Evolutionary conservation across 257 asterid species (phyloP), one percentile per base, ranked within the genome.

Genomic region (Solanum chilense): DNA sequence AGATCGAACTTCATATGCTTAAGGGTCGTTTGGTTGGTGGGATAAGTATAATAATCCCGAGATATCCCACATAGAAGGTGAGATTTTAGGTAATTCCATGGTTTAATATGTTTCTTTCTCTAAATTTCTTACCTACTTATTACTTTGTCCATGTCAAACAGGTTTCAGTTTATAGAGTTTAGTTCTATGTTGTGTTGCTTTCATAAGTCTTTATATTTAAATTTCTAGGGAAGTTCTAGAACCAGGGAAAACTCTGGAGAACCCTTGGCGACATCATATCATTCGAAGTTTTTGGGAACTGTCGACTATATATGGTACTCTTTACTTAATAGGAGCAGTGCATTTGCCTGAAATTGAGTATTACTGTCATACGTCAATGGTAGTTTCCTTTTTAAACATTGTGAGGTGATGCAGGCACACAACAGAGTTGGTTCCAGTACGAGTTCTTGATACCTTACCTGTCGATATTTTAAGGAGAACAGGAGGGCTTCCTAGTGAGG

Each of bases 251-350:
- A 68, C 82, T 49, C 83, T 37, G 99, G 98, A 86, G 99, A 96
- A 91, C 99, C 99, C 66, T 89, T 92, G 87, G 96, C 90, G 31
- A 96, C 99, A 41, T 95, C 99, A 47, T 90, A 88, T 88, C 98
- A 95, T 83, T 90, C 93, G 69, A 87, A 90, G 90, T 96, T 96
- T 90, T 84, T 90, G 84, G 98, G 98, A 83, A 95, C 98, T 23
- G 98, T 93, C 83, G 98, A 96, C 90, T 96, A 96, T 89, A 95
- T 95, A 92, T 96, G 98, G 99, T 96, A 93, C 73, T 71, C 27
- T 74, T 84, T 81, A 74, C 84, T 86, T 87, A 23, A 9, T 56
- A 37, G 47, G 44, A 77, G 68, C 84, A 56, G 29, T 52, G 29
- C 52, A 42, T 73, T 47, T 29, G 3, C 69, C 69, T 64, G 39